Percentiles rank a stretch among this genome's conserved stretches.
Conservation (phyloP, 2,329 filamentous ascomycete genomes). For the Fusarium subtropicale region DNA sequence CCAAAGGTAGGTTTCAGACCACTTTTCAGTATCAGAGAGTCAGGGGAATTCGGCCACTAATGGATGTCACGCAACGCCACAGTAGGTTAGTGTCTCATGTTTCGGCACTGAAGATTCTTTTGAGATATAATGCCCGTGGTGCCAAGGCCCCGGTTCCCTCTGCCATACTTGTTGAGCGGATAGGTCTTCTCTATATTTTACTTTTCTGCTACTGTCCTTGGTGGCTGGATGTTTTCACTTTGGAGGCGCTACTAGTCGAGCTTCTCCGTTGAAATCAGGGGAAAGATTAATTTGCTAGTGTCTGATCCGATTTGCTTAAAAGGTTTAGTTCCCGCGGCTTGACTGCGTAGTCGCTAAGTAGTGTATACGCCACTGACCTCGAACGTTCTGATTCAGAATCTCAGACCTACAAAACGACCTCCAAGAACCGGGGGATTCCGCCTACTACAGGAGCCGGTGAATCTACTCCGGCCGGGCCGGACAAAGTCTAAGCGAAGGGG, state of each 20-base stretch:
- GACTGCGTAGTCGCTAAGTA: not conserved
- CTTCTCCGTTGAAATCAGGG: not conserved
- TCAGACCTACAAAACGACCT: not conserved
- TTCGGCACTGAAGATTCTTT: conserved; percentile 3
- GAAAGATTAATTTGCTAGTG: no score
- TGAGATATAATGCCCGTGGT: not conserved
- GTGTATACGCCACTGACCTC: not conserved
- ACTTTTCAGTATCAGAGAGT: not conserved
- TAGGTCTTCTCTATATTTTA: not conserved
- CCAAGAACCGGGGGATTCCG: not conserved
- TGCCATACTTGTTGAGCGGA: not conserved
- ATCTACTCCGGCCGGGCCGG: not conserved
- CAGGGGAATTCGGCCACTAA: not conserved
- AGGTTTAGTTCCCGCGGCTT: not conserved
- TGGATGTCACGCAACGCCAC: not conserved
- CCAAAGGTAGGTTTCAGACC: not conserved
- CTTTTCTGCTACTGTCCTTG: not conserved
- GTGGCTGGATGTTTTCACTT: not conserved
- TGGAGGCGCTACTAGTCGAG: no score
- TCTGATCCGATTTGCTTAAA: not conserved
- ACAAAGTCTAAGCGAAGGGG: not conserved
- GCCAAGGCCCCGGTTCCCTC: not conserved
- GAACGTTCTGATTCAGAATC: not conserved
- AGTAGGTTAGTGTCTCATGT: not conserved
- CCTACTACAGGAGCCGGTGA: not conserved